Evolutionary conservation across 148 eudicot species (phyloP).

Genomic region (Chenopodium formosanum): DNA sequence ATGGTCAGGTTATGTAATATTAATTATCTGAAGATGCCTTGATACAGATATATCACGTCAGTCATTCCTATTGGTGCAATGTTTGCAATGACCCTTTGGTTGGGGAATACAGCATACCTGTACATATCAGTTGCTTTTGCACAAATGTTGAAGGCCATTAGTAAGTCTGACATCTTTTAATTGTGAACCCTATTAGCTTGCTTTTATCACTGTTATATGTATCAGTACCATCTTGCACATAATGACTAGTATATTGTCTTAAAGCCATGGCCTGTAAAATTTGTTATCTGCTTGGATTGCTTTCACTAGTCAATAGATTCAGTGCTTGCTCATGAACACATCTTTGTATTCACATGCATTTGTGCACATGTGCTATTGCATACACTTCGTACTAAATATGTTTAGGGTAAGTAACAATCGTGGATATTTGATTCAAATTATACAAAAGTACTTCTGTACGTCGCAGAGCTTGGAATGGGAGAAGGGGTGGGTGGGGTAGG

Average conservation of each 20-base stretch:
- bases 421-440: not conserved
- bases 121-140: slow-evolving; percentile 98
- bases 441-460: not conserved
- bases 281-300: not conserved
- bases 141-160: slow-evolving; percentile 98
- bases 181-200: not conserved
- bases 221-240: not conserved
- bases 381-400: not conserved
- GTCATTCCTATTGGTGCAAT: slow-evolving; percentile 96
- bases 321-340: not conserved
- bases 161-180: slow-evolving; percentile 50
- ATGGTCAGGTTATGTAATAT: not conserved
- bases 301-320: not conserved
- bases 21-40: not conserved
- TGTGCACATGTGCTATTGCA: not conserved
- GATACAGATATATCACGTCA: slow-evolving; percentile 73
- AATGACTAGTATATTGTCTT: not conserved
- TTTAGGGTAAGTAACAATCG: not conserved
- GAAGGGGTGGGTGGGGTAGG: too few relatives aligned
- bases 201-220: not conserved
- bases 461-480: not conserved
- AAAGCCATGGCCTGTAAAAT: not conserved
- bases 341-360: not conserved
- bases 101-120: slow-evolving; percentile 97
- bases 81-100: slow-evolving; percentile 99